Base-by-base conservation (phyloP, 805 yeast species). In the Pichia thaimueangensis region DNA sequence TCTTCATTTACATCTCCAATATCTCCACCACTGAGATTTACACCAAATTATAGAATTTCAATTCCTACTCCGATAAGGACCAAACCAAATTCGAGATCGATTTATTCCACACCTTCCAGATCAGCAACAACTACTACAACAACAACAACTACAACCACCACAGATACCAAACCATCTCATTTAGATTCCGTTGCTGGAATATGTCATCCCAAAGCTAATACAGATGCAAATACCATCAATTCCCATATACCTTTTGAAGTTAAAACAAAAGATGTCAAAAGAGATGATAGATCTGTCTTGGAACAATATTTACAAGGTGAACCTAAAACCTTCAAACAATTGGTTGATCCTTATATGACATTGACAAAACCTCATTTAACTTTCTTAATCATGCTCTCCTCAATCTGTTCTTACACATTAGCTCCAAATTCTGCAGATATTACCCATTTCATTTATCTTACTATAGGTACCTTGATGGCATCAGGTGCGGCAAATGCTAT, bases 401-500 rank as follows among this genome's bases (percentile, higher is more conserved):
- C 96, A 0, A 87, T 93, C 54, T 87, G 97, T 48, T 83, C 97
- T 0, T 93, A 91, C 59, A 97, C 97, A 0, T 66, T 93, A 24
- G 86, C 96, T 0, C 97, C 98, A 1, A 73, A 73, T 50, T 77
- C 89, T 10, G 86, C 88, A 0, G 77, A 93, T 1, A 60, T 91
- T 3, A 67, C 76, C 6, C 81, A 86, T 48, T 71, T 93, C 37
- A 54, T 85, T 25, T 78, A 79, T 51, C 68, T 93, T 25, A 86
- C 96, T 0, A 62, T 73, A 0, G 98, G 98, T 13, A 93, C 97
- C 0, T 76, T 91, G 1, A 64, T 93, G 27, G 77, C 93, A 50
- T 87, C 96, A 0, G 94, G 95, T 10, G 80, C 96, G 2, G 98
- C 98, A 2, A 93, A 93, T 64, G 95, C 97, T 4, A 87, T 93